Percentiles rank a stretch among this genome's conserved stretches.
Conservation (phyloP, 495 filamentous ascomycete genomes). For the Penicillium maclennaniae region DNA sequence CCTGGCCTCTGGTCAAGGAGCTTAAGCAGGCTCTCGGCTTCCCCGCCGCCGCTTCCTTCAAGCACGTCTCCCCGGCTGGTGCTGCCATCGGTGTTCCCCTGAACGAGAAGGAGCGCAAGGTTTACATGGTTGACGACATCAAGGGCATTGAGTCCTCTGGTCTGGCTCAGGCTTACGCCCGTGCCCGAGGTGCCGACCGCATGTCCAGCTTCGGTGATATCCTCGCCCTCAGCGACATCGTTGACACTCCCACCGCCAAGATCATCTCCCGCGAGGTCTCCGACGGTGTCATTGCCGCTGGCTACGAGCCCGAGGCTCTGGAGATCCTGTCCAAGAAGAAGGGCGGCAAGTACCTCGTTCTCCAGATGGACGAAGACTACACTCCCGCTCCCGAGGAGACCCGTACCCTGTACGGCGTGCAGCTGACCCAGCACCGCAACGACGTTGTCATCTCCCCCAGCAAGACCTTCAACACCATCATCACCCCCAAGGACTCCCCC, state of each 20-base stretch:
- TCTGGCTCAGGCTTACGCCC: constrained; percentile 91
- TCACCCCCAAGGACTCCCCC: constrained; percentile 73
- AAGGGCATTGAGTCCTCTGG: constrained; percentile 76
- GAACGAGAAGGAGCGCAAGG: constrained; percentile 82
- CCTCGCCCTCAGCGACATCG: constrained; percentile 84
- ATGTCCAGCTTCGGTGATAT: constrained; percentile 98
- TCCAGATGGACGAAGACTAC: constrained; percentile 89
- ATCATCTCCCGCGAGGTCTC: constrained; percentile 98
- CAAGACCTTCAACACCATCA: constrained; percentile 75
- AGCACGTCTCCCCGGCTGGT: constrained; percentile 96
- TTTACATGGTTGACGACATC: constrained; percentile 98
- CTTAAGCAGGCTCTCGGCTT: constrained; percentile 79
- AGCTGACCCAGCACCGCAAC: constrained; percentile 84
- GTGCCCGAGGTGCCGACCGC: constrained; percentile 89
- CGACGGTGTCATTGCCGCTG: constrained; percentile 90
- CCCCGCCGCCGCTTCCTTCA: constrained; percentile 97
- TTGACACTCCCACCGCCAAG: constrained; percentile 87
- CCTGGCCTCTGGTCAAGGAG: constrained; percentile 96
- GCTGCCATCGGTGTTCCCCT: constrained; percentile 89
- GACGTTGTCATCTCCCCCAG: constrained; percentile 79
- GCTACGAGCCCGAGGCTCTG: constrained; percentile 77
- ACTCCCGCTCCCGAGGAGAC: constrained; percentile 71
- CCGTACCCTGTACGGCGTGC: constrained; percentile 83
- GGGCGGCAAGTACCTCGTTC: constrained; percentile 91
- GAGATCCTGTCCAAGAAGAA: constrained; percentile 97